Conservation (phyloP, 208 protist species). For the Naegleria gruberi region DNA sequence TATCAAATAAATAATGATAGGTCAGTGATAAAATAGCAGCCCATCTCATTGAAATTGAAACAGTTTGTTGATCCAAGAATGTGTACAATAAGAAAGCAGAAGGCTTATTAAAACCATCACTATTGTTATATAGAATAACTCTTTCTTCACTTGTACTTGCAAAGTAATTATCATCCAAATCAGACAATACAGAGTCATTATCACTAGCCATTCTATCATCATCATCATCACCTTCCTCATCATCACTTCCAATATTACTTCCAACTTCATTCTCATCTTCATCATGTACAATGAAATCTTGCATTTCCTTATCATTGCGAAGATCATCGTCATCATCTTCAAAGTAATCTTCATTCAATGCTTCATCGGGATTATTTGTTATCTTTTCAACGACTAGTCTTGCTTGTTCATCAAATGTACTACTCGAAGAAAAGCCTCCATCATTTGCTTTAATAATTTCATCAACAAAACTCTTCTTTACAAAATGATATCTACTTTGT, state of each 20-base stretch:
- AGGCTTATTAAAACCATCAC: neutral
- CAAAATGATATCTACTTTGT: neutral
- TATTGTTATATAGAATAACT: neutral
- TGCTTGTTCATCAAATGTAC: neutral
- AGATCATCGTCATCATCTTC: neutral
- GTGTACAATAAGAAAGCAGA: neutral
- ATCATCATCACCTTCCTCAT: neutral
- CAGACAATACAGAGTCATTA: neutral
- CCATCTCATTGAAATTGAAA: neutral
- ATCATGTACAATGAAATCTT: neutral
- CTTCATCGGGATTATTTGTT: neutral
- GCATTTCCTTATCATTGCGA: neutral
- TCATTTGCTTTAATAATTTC: neutral
- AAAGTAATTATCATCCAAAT: neutral
- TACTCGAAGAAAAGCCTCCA: neutral
- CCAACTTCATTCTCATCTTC: neutral
- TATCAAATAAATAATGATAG: neutral
- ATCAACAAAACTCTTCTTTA: neutral
- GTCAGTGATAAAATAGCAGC: neutral
- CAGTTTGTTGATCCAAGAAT: neutral
- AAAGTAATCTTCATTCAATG: neutral
- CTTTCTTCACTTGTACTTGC: neutral
- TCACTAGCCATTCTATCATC: neutral
- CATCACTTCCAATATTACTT: neutral
- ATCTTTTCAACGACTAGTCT: neutral